These are phyloP conservation scores for Fraxinus dipetala DNA, from an alignment of 305 asterid genomes.

Conservation along the genomic window DNA sequence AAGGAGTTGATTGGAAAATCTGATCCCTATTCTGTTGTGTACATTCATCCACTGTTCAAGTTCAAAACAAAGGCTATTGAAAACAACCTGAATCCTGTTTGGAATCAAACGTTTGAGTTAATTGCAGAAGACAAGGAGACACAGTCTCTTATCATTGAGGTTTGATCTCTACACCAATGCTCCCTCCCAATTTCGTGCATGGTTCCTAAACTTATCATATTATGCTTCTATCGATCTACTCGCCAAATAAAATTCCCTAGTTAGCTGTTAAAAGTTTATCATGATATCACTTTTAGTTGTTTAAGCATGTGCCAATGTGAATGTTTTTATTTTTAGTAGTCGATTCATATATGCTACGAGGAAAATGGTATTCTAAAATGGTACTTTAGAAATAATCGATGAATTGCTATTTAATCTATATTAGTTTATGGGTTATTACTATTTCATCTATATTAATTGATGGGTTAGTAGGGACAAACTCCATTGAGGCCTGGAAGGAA, in stretches of 20 bases:
- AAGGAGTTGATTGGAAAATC: conserved; percentile 94
- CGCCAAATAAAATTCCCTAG: neutral
- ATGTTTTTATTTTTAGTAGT: neutral
- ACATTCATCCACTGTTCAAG: conserved; percentile 82
- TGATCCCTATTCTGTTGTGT: conserved; percentile 76
- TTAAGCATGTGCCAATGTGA: neutral
- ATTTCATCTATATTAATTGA: neutral
- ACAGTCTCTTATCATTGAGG: conserved; percentile 80
- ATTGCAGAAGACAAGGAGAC: conserved; percentile 98
- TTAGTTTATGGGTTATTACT: neutral
- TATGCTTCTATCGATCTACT: neutral
- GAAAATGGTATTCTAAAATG: neutral
- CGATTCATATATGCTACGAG: neutral
- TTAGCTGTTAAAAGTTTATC: neutral
- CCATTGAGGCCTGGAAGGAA: neutral
- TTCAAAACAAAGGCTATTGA: conserved; percentile 86
- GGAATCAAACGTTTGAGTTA: conserved; percentile 71
- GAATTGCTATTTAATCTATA: neutral
- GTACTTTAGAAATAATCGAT: neutral
- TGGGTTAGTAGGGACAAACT: neutral
- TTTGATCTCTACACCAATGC: conserved; percentile 27
- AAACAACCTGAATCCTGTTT: conserved; percentile 88
- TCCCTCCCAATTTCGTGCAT: conserved; percentile 14
- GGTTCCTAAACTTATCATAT: neutral
- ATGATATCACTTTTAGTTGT: neutral